Evolutionary conservation across 108 stramenopile species (phyloP).

Genomic region (Skeletonema tropicum): DNA sequence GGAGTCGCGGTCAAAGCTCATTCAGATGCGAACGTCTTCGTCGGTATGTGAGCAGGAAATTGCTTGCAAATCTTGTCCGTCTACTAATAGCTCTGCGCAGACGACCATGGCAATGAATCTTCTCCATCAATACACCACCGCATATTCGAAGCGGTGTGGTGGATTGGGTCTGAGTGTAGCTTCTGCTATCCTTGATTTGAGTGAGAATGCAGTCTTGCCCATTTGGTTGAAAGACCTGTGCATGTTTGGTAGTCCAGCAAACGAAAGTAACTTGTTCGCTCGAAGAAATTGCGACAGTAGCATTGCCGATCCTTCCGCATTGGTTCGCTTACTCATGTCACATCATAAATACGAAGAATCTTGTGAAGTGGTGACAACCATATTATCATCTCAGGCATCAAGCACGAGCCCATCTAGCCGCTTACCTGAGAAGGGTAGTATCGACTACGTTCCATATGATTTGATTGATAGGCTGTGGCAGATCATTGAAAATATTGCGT

Average conservation of each 20-base stretch:
- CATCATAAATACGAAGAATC: conserved; percentile 69
- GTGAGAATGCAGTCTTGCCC: conserved; percentile 52
- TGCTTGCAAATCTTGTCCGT: not conserved
- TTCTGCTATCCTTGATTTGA: conserved; percentile 38
- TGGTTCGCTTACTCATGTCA: conserved; percentile 69
- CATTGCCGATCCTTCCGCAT: conserved; percentile 62
- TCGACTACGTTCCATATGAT: conserved; percentile 81
- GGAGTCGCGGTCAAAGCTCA: conserved; percentile 38
- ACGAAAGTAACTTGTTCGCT: conserved; percentile 57
- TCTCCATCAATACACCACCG: conserved; percentile 49
- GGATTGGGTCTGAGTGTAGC: conserved; percentile 76
- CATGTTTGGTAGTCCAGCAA: conserved; percentile 41
- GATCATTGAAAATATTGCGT: conserved; percentile 54
- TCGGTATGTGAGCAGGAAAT: conserved; percentile 27
- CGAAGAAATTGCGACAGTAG: conserved; percentile 20
- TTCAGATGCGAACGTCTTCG: conserved; percentile 45
- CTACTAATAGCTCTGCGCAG: conserved; percentile 12
- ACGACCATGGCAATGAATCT: conserved; percentile 53
- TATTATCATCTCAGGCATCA: conserved; percentile 34
- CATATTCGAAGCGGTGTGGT: conserved; percentile 51
- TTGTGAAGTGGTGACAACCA: conserved; percentile 58
- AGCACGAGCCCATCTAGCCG: conserved; percentile 44
- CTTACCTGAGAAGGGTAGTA: conserved; percentile 79
- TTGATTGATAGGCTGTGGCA: conserved; percentile 77
- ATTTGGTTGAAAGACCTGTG: conserved; percentile 72